These are phyloP conservation scores for Didymella lethalis DNA, from an alignment of 2,329 filamentous ascomycete species.

Conservation along the genomic window DNA sequence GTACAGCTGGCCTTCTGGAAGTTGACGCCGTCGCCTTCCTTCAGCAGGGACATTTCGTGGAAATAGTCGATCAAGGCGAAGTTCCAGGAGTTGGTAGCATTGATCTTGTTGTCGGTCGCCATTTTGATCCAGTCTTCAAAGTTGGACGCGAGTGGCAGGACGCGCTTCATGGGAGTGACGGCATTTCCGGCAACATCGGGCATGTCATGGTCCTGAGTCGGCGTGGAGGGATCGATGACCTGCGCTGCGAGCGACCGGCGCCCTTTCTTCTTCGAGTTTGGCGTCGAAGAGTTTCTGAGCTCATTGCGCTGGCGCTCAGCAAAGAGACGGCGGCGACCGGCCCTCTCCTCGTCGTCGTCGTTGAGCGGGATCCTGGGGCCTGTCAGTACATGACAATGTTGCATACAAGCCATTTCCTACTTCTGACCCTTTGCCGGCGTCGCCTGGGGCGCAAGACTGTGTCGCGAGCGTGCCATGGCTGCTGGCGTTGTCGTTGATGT, in stretches of 20 bases:
- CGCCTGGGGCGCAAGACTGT: conserved; percentile 28
- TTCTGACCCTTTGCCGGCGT: conserved; percentile 14
- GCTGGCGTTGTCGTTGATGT: conserved; percentile 21
- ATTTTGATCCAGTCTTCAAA: conserved; percentile 99
- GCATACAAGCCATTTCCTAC: background rate
- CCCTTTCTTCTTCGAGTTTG: conserved; percentile 55
- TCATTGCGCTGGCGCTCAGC: conserved; percentile 76
- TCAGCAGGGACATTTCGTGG: conserved; percentile 96
- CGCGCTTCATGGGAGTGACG: conserved; percentile 94
- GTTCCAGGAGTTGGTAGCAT: conserved; percentile 97
- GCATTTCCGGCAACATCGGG: conserved; percentile 71
- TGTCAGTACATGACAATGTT: conserved; percentile 5
- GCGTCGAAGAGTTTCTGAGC: conserved; percentile 81
- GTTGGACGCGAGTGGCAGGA: conserved; percentile 87
- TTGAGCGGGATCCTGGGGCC: conserved; percentile 83
- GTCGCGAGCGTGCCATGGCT: conserved; percentile 64
- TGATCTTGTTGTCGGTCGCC: conserved; percentile 97
- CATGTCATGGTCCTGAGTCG: conserved; percentile 58
- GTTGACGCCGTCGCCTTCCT: conserved; percentile 96
- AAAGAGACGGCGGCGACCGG: conserved; percentile 79
- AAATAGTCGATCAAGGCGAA: conserved; percentile 99
- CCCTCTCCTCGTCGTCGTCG: conserved; percentile 93
- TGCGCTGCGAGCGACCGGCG: conserved; percentile 63
- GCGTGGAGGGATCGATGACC: conserved; percentile 60
- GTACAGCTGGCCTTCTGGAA: conserved; percentile 99